phyloP scores from a whole-genome alignment of 352 stramenopile species.

The Pythium phragmitis region DNA sequence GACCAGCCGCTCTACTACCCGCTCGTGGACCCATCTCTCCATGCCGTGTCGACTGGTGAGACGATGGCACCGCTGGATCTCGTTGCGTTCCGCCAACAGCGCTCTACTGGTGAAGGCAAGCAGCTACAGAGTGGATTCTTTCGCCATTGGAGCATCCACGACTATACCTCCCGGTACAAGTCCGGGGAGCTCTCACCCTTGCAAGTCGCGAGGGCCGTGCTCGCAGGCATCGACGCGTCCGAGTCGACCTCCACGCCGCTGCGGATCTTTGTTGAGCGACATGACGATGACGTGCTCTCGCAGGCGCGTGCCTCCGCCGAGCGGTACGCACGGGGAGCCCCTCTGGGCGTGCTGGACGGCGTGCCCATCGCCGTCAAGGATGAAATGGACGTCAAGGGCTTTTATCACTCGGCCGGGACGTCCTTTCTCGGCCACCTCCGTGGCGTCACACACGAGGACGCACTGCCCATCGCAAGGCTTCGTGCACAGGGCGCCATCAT shows the following conservation, averaged over 20 bases:
- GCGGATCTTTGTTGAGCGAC: constrained; percentile 72
- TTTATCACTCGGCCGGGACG: constrained; percentile 71
- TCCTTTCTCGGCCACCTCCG: constrained; percentile 64
- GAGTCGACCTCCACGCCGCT: constrained; percentile 50
- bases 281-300: constrained; percentile 67
- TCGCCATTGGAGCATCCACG: constrained; percentile 7
- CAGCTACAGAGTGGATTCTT: not conserved
- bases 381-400: constrained; percentile 70
- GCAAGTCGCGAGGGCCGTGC: constrained; percentile 64
- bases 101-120: not conserved
- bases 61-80: not conserved
- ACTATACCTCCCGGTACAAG: constrained; percentile 11
- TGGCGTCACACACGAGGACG: constrained; percentile 43
- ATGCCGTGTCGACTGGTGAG: not conserved
- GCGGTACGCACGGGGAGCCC: constrained; percentile 63
- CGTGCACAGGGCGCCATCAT: constrained; percentile 81
- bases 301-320: constrained; percentile 64
- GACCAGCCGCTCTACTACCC: constrained; percentile 19
- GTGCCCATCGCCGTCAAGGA: constrained; percentile 90
- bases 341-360: constrained; percentile 82
- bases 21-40: constrained; percentile 5
- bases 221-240: constrained; percentile 55
- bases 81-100: not conserved
- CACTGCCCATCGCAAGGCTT: constrained; percentile 55
- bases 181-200: constrained; percentile 38